phyloP scores from a whole-genome alignment of 2,329 filamentous ascomycete genomes.

The Paecilomyces niveus region DNA sequence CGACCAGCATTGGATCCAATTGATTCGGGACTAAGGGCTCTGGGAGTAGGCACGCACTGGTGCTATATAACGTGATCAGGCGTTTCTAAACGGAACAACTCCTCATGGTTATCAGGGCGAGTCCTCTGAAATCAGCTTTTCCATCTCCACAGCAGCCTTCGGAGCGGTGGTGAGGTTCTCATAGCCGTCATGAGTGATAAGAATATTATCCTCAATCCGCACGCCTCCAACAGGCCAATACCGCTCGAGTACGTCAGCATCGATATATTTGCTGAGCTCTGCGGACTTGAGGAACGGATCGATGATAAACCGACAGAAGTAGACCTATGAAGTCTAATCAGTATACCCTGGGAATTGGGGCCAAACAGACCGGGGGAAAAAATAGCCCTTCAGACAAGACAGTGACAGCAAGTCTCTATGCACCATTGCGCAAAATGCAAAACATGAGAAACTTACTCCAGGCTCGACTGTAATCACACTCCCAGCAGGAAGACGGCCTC shows the following conservation, averaged over 20 bases:
- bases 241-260: conserved; percentile 61
- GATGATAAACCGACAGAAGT: conserved; percentile 88
- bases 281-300: conserved; percentile 69
- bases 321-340: conserved; percentile 48
- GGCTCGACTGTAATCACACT: conserved; percentile 93
- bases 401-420: too few relatives aligned
- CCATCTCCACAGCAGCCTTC: conserved; percentile 62
- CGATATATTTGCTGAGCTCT: conserved; percentile 68
- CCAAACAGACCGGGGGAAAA: neutral
- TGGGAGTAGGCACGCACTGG: too few relatives aligned
- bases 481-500: conserved; percentile 66
- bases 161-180: conserved; percentile 79
- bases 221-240: conserved; percentile 91
- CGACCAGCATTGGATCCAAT: too few relatives aligned
- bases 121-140: conserved; percentile 35
- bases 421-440: neutral
- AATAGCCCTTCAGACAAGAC: too few relatives aligned
- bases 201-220: conserved; percentile 83
- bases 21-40: too few relatives aligned
- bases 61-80: too few relatives aligned
- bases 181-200: conserved; percentile 68
- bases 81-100: too few relatives aligned
- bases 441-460: conserved; percentile 51
- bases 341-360: conserved; percentile 1
- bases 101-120: neutral